Base-by-base conservation (phyloP, 352 stramenopile species). In the Phytophthora hibernalis region DNA sequence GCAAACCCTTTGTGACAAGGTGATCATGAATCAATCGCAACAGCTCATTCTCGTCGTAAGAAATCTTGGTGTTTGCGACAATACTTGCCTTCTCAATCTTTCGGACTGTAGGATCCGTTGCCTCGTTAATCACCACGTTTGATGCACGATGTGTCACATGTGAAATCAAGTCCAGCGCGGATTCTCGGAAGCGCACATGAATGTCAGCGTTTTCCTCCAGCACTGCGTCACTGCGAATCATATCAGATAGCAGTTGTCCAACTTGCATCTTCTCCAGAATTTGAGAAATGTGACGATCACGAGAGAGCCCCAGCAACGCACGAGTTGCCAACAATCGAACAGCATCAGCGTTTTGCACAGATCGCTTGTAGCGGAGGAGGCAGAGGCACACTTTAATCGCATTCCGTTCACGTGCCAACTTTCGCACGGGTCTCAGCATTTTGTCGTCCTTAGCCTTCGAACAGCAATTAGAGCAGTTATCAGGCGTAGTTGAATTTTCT, bases 201-300 rank as follows among this genome's bases (percentile, higher is more conserved):
- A 95, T 65, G 47, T 96, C 89, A 4, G 87, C 88, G 26, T 92
- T 94, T 52, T 95, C 89, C 64, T 96, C 87, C 5, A 97, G 70
- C 16, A 95, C 82, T 6, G 90, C 87, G 15, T 95, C 89, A 55
- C 81, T 82, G 21, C 90, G 86, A 54, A 97, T 94, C 62, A 96
- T 81, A 53, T 97, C 90, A 0, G 89, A 96, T 8, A 97, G 70
- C 16, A 96, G 38, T 54, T 95, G 87, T 2, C 86, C 85, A 3
- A 96, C 72, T 51, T 95, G 87, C 90, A 97, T 97, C 45, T 96
- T 95, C 63, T 97, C 88, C 5, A 97, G 63, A 57, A 97, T 95
- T 63, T 97, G 90, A 0, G 88, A 87, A 54, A 97, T 95, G 28
- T 96, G 89, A 2, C 86, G 78, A 56, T 97, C 90, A 28, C 90